Conservation (phyloP, 495 filamentous ascomycete genomes). For the Daldinia caldariorum region DNA sequence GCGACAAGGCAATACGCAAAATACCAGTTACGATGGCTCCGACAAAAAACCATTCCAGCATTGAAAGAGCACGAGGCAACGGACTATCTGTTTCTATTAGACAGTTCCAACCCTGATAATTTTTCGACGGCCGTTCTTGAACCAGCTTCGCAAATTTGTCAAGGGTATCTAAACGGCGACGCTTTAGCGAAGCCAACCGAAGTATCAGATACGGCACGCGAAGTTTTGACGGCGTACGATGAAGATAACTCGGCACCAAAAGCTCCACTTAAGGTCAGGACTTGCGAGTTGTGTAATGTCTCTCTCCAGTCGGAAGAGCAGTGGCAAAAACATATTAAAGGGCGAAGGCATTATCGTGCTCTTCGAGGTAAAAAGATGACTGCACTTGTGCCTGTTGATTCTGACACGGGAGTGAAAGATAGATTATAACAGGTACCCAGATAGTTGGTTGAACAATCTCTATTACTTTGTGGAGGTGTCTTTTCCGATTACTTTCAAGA, state of each 20-base stretch:
- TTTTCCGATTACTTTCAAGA: no score
- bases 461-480: no score
- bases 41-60: conserved; percentile 76
- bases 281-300: conserved; percentile 77
- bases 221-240: conserved; percentile 64
- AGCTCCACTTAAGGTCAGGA: conserved; percentile 61
- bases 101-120: conserved; percentile 69
- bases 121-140: conserved; percentile 69
- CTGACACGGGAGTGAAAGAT: background rate
- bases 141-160: conserved; percentile 70
- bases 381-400: conserved; percentile 42
- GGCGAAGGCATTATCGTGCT: conserved; percentile 64
- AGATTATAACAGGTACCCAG: no score
- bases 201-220: conserved; percentile 67
- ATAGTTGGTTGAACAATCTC: no score
- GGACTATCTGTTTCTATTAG: conserved; percentile 73
- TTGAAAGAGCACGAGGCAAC: conserved; percentile 63
- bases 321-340: conserved; percentile 79
- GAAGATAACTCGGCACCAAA: conserved; percentile 56
- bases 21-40: conserved; percentile 85
- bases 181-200: conserved; percentile 67
- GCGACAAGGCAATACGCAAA: conserved; percentile 89
- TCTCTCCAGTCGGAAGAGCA: conserved; percentile 74
- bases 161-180: conserved; percentile 65
- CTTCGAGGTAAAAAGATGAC: conserved; percentile 44